Percentiles rank a stretch among this genome's conserved stretches.
Conservation (phyloP, 106 monocot species). For the Dendrobium catenatum region DNA sequence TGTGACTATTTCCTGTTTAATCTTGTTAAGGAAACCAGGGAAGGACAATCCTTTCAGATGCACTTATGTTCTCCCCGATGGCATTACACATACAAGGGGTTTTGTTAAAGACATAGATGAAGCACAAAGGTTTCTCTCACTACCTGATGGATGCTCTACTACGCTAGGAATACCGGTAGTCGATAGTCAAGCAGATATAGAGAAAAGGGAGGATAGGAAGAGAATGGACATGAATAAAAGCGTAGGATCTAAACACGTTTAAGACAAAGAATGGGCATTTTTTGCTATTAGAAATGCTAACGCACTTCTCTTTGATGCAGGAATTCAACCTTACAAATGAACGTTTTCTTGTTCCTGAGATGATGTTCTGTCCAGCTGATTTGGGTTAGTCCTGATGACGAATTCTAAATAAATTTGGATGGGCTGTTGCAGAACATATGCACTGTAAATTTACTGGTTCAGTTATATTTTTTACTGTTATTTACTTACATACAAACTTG, state of each 20-base stretch:
- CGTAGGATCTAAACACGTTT: conserved; percentile 29
- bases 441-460: neutral
- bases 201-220: conserved; percentile 35
- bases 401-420: neutral
- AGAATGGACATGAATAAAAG: conserved; percentile 52
- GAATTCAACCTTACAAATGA: conserved; percentile 83
- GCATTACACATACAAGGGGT: conserved; percentile 71
- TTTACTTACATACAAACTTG: neutral
- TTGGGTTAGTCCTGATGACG: conserved; percentile 44
- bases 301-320: conserved; percentile 28
- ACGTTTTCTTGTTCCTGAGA: conserved; percentile 94
- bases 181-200: conserved; percentile 15
- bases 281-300: neutral
- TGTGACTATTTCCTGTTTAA: conserved; percentile 6
- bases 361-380: conserved; percentile 80
- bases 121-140: conserved; percentile 55
- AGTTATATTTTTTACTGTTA: neutral
- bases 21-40: conserved; percentile 36
- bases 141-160: conserved; percentile 20
- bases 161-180: conserved; percentile 14
- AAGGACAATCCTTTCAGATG: conserved; percentile 76
- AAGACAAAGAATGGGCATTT: neutral
- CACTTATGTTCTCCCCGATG: conserved; percentile 95
- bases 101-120: conserved; percentile 75
- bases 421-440: neutral